Evolutionary conservation across 352 stramenopile genomes (phyloP), one percentile per base, ranked within the genome.

Genomic region (Elongisporangium undulatum): DNA sequence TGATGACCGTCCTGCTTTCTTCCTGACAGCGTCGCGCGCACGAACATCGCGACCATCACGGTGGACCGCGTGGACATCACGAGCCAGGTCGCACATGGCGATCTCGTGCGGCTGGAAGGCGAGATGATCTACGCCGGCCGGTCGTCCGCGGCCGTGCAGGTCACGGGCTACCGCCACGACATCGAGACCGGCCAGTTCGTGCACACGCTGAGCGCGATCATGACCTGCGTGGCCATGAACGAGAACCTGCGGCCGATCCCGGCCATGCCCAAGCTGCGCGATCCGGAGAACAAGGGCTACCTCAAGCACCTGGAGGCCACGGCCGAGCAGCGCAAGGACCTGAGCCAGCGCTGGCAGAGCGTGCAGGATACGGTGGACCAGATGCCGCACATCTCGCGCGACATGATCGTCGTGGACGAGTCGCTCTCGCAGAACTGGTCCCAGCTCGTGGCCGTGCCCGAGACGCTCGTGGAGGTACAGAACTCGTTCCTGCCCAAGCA

Each of bases 401-500:
- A 87, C 38, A 90, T 87, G 81, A 76, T 90, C 41, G 62, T 77
- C 38, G 53, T 73, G 19, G 68, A 72, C 17, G 72, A 84, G 19
- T 67, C 77, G 12, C 67, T 66, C 53, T 50, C 72, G 38, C 79
- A 78, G 38, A 53, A 63, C 3, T 65, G 66, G 55, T 69, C 64
- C n/a, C 63, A 77, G 20, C 76, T 79, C 23, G 68, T 89, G 22
- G 61, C 77, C 6, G 79, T 90, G 45, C 71, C 72, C 2, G 76
- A 86, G 52, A 90, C 76, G 59, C 68, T 87, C 52, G 83, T 90
- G 41, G 81, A 90, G 39, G 77, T 90, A 51, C 79, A 88, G 49
- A 89, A 87, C 64, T 87, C 72, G 38, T 89, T 89, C 58, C 34
- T 85, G 61, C 80, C 80, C 26, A 90, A 90, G 63, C 77, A 90